A percentile compares a stretch with the other conserved stretches of the same genome.
Conservation (phyloP, 2,329 filamentous ascomycete genomes). For the Fusarium sp. region DNA sequence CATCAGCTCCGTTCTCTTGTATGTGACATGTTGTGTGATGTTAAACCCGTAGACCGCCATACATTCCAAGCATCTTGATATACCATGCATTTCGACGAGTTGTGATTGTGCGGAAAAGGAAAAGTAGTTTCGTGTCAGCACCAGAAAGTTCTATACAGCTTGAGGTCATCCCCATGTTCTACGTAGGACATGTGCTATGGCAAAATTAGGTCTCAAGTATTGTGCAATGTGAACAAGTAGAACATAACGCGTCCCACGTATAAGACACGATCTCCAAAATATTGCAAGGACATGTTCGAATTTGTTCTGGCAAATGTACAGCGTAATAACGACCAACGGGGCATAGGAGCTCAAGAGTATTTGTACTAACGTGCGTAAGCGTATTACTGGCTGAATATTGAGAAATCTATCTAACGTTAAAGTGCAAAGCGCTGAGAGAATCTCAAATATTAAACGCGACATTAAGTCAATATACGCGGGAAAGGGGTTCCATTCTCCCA, state of each 20-base stretch:
- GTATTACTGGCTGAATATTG: background rate
- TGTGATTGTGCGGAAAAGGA: too few relatives aligned
- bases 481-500: rapidly evolving
- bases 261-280: background rate
- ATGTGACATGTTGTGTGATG: background rate
- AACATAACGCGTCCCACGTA: background rate
- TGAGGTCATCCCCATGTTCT: rapidly evolving
- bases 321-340: rapidly evolving
- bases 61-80: background rate
- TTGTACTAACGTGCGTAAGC: background rate
- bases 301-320: rapidly evolving
- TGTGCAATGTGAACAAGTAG: background rate
- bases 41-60: background rate
- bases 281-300: rapidly evolving
- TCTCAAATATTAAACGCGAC: rapidly evolving
- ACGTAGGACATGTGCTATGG: background rate
- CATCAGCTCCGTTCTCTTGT: rapidly evolving
- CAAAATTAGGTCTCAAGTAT: background rate
- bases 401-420: rapidly evolving
- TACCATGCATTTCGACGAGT: too few relatives aligned
- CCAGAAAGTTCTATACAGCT: rapidly evolving
- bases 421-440: background rate
- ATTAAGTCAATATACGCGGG: rapidly evolving
- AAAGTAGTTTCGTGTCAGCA: background rate
- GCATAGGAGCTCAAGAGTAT: background rate